phyloP scores from a whole-genome alignment of 495 filamentous ascomycete species.

The Hypomontagnella monticulosa region DNA sequence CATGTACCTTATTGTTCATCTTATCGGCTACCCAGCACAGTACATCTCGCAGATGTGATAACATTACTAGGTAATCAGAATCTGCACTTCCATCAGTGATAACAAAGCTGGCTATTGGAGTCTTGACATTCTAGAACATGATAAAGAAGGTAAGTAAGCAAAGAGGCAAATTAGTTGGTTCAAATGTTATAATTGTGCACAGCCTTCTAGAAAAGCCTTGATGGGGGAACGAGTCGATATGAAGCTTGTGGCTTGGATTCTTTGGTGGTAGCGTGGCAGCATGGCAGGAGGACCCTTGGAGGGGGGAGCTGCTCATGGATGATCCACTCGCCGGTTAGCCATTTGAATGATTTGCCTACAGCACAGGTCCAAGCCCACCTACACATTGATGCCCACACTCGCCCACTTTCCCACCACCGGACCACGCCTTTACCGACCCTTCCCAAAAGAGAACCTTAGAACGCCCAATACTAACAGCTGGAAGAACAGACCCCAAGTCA shows the following conservation, averaged over 20 bases:
- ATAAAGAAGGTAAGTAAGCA: conserved; percentile 3
- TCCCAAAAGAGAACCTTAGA: conserved; percentile 24
- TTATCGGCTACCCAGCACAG: conserved; percentile 3
- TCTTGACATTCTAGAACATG: conserved; percentile 5
- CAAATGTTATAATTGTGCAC: conserved; percentile 8
- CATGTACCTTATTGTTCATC: neutral
- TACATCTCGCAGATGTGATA: conserved; percentile 1
- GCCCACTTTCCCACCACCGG: conserved; percentile 21
- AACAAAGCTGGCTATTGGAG: neutral
- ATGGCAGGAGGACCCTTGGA: neutral
- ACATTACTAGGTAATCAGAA: neutral
- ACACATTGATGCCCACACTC: conserved; percentile 6
- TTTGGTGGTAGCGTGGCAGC: neutral
- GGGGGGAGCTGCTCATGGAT: neutral
- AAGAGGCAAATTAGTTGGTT: neutral
- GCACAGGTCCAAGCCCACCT: too few species aligned
- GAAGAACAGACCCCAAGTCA: conserved; percentile 19
- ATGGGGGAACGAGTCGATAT: neutral
- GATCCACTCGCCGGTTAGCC: too few species aligned
- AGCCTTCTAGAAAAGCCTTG: conserved; percentile 29
- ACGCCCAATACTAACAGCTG: conserved; percentile 1
- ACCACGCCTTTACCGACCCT: conserved; percentile 33
- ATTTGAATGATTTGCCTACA: too few species aligned
- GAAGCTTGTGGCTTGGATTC: conserved; percentile 28
- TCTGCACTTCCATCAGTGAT: neutral